Percentiles rank a stretch among this genome's conserved stretches.
phyloP scores from a whole-genome alignment of 2,329 filamentous ascomycete genomes.

The Monosporascus sp. region DNA sequence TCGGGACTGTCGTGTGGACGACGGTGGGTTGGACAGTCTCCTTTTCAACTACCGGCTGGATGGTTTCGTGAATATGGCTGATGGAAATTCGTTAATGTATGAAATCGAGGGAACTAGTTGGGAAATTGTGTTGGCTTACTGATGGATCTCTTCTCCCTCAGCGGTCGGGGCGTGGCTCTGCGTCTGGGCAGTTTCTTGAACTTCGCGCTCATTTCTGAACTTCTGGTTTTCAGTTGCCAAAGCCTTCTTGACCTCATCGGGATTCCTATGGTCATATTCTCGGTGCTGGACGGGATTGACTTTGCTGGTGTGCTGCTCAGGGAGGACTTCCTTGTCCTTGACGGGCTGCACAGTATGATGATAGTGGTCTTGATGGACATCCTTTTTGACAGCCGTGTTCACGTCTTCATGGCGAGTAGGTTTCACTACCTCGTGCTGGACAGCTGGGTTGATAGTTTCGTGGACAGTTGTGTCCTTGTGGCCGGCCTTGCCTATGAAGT shows the following conservation, averaged over 20 bases:
- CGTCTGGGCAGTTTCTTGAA: conserved; percentile 44
- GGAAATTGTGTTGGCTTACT: conserved; percentile 23
- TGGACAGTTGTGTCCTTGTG: conserved; percentile 68
- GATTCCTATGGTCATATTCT: conserved; percentile 55
- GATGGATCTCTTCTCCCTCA: conserved; percentile 59
- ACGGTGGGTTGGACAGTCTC: conserved; percentile 63
- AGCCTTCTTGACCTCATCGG: conserved; percentile 37
- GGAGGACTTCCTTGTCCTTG: conserved; percentile 27
- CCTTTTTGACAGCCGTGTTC: conserved; percentile 58
- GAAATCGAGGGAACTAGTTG: not conserved
- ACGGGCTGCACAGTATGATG: conserved; percentile 66
- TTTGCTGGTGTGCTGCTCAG: conserved; percentile 60
- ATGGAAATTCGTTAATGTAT: not conserved
- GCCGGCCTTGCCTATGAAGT: conserved; percentile 56
- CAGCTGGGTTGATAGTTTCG: conserved; percentile 55
- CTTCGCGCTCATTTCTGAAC: conserved; percentile 45
- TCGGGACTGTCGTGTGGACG: conserved; percentile 65
- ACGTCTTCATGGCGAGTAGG: conserved; percentile 58
- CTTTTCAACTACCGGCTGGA: conserved; percentile 67
- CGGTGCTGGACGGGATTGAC: conserved; percentile 54
- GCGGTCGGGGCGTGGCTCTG: conserved; percentile 42
- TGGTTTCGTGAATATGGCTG: conserved; percentile 57
- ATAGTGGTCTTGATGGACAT: conserved; percentile 68
- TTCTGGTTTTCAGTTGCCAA: conserved; percentile 48
- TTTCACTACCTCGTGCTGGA: conserved; percentile 55